These are phyloP conservation scores for Solanum megistacrolobum DNA, from an alignment of 257 asterid species.

Conservation along the genomic window DNA sequence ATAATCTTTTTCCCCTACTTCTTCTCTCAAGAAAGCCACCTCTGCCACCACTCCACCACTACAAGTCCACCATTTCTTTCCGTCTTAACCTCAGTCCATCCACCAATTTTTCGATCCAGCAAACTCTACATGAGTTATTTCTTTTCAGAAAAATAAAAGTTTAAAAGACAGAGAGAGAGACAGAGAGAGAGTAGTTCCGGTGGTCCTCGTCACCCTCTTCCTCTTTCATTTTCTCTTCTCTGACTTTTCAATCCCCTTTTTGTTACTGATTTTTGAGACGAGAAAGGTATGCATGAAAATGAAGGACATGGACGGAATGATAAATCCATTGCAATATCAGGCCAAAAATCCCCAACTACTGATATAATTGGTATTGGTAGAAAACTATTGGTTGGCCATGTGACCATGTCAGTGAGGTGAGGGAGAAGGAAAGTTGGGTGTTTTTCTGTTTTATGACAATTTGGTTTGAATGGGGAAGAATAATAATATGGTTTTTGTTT, in stretches of 20 bases:
- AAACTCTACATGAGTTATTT: background rate
- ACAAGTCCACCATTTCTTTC: background rate
- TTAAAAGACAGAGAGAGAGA: background rate
- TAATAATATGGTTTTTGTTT: background rate
- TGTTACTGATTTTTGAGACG: background rate
- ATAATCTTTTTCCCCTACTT: background rate
- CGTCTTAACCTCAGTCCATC: background rate
- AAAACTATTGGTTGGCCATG: background rate
- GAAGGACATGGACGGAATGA: background rate
- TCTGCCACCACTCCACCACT: background rate
- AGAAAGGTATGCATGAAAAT: background rate
- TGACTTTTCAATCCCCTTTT: background rate
- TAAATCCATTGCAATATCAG: background rate
- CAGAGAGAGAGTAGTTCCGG: background rate
- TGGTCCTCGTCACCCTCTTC: background rate
- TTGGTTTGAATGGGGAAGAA: background rate
- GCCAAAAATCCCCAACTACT: background rate
- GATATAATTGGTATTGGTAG: background rate
- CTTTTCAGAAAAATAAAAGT: background rate
- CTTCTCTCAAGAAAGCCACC: background rate
- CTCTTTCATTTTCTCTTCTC: background rate
- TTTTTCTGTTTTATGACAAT: background rate
- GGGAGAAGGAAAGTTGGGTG: background rate
- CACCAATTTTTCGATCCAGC: background rate
- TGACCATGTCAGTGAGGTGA: background rate